Evolutionary conservation across 225 moss, liverwort and hornwort species (phyloP), one percentile per base, ranked within the genome.

Genomic region (Physcomitrellopsis africana): DNA sequence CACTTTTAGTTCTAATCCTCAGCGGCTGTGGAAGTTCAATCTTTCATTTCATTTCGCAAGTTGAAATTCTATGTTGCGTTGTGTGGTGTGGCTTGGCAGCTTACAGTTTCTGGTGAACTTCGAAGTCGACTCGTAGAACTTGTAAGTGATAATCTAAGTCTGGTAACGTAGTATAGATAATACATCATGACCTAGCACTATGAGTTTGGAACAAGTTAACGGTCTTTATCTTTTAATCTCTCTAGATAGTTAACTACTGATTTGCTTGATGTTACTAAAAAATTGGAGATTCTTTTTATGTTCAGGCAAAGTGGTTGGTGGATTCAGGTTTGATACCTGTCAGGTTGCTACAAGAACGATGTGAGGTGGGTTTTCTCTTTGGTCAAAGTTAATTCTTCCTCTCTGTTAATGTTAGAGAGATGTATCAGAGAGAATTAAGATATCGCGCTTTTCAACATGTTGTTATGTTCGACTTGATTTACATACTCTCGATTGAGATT

Each of bases 241-340:
- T 24, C 60, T 11, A 2, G 60, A 53, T 69, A 72, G 70, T 15
- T 32, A 46, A 70, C 56, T 75, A 49, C 51, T 52, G 68, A 37
- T 63, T 41, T 56, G 17, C 17, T 29, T n/a, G 58, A 46, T 76
- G 42, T 18, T 15, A 43, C 65, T 74, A 27, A 66, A 61, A 19
- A 22, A 76, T 56, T 72, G 26, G 68, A 42, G 41, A 48, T 76
- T 57, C 52, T 72, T 74, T 71, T 12, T 20, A 51, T 91, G 69
- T 43, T 18, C 90, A 97, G 97, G 97, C 94, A 77, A 99, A 99
- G 81, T 99, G 91, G 94, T 81, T 99, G 80, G 97, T 93, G 83
- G 92, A 97, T 73, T 89, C 92, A 67, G 92, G 88, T 63, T 89
- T 97, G 77, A 69, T 99, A 77, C 89, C 93, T 68, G 89, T 93